Evolutionary conservation across 805 yeast species (phyloP), one percentile per base, ranked within the genome.

Genomic region (Lipomyces anomalus): DNA sequence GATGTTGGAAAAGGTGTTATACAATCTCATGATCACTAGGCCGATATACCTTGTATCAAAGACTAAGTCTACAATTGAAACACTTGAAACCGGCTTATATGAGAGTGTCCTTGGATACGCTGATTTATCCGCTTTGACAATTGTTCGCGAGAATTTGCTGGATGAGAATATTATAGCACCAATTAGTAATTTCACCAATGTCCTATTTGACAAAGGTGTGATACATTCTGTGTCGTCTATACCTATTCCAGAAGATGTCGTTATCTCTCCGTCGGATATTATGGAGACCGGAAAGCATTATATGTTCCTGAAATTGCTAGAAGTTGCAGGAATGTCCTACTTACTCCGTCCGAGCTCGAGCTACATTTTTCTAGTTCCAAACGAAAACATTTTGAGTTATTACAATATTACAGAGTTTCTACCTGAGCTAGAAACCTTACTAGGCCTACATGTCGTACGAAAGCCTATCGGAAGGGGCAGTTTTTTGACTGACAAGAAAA

Each of bases 131-230:
- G 13, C 13, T 9, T 9, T 26, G 11, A 13, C 30, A 13, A 9
- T 9, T 13, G 30, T 26, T 13, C 9, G 13, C 30, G 13, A 13
- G 11, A 13, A 13, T 13, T 26, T 26, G 11, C 30, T 26, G 11
- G 30, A 26, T 9, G 30, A 26, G 30, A 9, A 26, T 13, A 13
- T 9, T 13, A 26, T 26, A 9, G 30, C 30, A 13, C 30, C 30
- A 9, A 26, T 26, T 13, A 26, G 30, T 13, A 13, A 26, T 13
- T 26, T 26, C 3, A 4, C 33, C 11, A 50, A 50, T 30, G 18
- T 48, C 26, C 42, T 50, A 9, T 47, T 42, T 30, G 42, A 29
- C 3, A 39, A 47, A 13, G 55, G 53, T 11, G 55, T 50, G 11
- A 29, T 49, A 11, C 55, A 50, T 18, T 20, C 45, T 4, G 24